These are phyloP conservation scores for Jamesozyma hellenica DNA, from an alignment of 805 yeast species.

Conservation along the genomic window DNA sequence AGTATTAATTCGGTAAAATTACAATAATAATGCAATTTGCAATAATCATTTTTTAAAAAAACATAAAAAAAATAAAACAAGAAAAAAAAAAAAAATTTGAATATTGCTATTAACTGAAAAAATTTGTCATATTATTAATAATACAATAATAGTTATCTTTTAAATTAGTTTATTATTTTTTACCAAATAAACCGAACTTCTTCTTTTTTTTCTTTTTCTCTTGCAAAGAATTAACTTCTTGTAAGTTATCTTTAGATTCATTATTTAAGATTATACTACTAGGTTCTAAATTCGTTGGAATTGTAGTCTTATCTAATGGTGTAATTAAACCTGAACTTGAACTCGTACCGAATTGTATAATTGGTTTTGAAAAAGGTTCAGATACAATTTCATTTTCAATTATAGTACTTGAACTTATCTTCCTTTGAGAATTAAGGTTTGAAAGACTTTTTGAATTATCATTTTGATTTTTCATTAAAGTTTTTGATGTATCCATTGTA, in stretches of 20 bases:
- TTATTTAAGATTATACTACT: background rate
- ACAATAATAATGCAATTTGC: too few species aligned
- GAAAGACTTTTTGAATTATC: conserved; percentile 1
- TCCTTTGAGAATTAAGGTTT: conserved; percentile 10
- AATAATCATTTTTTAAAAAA: too few species aligned
- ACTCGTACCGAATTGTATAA: conserved; percentile 3
- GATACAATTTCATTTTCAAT: background rate
- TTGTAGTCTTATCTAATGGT: conserved; percentile 3
- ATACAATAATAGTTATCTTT: background rate
- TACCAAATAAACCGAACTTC: conserved; percentile 21
- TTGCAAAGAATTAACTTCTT: conserved; percentile 2
- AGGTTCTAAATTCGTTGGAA: conserved; percentile 3
- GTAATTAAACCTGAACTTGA: conserved; percentile 1
- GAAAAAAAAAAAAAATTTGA: background rate
- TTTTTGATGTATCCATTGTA: conserved; percentile 8
- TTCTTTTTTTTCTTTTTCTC: conserved; percentile 22
- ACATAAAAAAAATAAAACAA: too few species aligned
- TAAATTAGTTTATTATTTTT: conserved; percentile 13
- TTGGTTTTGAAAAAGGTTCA: background rate
- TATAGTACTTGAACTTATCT: conserved; percentile 14
- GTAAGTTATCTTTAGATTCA: conserved; percentile 1
- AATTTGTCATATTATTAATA: too few species aligned
- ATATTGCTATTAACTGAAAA: too few species aligned
- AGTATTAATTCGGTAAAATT: too few species aligned
- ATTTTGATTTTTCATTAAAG: background rate